Base-by-base conservation (phyloP, 345 rosid genomes). In the Balakata baccata region DNA sequence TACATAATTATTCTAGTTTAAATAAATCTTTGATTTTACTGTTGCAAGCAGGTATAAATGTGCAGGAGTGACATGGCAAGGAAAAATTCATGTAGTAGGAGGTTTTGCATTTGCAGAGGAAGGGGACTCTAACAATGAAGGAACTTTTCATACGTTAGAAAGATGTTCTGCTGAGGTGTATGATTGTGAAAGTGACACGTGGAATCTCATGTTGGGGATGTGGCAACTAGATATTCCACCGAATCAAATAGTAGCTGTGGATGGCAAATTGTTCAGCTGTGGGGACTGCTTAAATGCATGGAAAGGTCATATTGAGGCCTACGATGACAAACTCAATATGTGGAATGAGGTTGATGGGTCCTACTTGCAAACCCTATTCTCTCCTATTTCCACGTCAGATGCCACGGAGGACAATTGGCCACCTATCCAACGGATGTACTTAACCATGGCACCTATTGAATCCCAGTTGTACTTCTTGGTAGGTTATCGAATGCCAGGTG, bases 151-250 rank as follows among this genome's bases (percentile, higher is more conserved):
- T 49, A 68, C 51, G 39, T 81, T 79, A 4, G 87, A 83, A 57
- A 74, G 91, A 13, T 80, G 93, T 81, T 87, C 86, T 0, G 91
- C 78, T 1, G 91, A 89, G 72, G 80, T 82, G 57, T 86, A 80
- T 56, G 82, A 85, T 75, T 78, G 71, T 0, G 56, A 20, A 6
- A 67, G 56, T 0, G 80, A 78, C 45, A 73, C 39, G 25, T 89
- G 89, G 93, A 77, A 82, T 62, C 66, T 85, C 6, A 71, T 74
- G 79, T 77, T 72, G 1, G 67, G 84, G 34, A 29, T 29, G 34
- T 29, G 34, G 34, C 34, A 29, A 29, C 34, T 29, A 2, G 34
- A 29, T 29, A 2, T 29, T 1, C 34, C 34, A 29, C 34, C 34
- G 1, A 29, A 29, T 29, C 34, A 29, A 29, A 29, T 29, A 29